phyloP scores from a whole-genome alignment of 352 stramenopile genomes.

The Pythium guiyangense region DNA sequence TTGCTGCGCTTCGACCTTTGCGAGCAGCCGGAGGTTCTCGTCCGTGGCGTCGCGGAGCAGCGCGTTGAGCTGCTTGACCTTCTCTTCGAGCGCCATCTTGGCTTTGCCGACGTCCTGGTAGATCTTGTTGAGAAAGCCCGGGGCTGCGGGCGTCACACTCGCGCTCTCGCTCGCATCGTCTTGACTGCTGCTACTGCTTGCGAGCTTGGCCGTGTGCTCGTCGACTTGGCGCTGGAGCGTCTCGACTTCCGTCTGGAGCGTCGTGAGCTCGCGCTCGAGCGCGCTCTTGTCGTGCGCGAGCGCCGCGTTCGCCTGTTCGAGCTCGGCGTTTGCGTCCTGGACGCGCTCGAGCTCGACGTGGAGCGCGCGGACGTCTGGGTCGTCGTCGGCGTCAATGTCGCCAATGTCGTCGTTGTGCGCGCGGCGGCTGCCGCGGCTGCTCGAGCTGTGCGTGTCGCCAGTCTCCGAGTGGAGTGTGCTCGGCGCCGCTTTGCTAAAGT shows the following conservation, averaged over 20 bases:
- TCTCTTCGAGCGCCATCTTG: constrained; percentile 68
- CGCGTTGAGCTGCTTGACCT: constrained; percentile 52
- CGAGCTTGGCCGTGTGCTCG: not conserved
- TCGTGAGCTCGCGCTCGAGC: constrained; percentile 36
- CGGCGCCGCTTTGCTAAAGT: too few relatives aligned
- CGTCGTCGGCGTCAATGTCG: not conserved
- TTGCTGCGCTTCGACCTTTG: constrained; percentile 10
- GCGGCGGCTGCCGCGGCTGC: constrained; percentile 13
- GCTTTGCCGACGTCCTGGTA: constrained; percentile 77
- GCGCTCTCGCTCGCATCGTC: too few relatives aligned
- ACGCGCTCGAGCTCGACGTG: constrained; percentile 42
- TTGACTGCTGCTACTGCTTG: too few relatives aligned
- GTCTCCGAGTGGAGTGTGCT: constrained; percentile 18
- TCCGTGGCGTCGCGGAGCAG: constrained; percentile 37
- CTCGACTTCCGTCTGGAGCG: constrained; percentile 29
- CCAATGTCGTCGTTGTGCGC: not conserved
- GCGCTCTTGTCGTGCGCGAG: constrained; percentile 19
- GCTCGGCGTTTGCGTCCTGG: constrained; percentile 9
- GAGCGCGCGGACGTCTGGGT: not conserved
- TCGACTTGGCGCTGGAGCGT: constrained; percentile 27
- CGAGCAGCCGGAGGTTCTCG: constrained; percentile 42
- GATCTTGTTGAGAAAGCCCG: constrained; percentile 74
- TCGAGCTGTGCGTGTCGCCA: constrained; percentile 43
- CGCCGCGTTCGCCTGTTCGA: constrained; percentile 23
- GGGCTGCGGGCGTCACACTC: constrained; percentile 10